Evolutionary conservation across 2,329 filamentous ascomycete species (phyloP).

Genomic region (Pyrenophora teres): DNA sequence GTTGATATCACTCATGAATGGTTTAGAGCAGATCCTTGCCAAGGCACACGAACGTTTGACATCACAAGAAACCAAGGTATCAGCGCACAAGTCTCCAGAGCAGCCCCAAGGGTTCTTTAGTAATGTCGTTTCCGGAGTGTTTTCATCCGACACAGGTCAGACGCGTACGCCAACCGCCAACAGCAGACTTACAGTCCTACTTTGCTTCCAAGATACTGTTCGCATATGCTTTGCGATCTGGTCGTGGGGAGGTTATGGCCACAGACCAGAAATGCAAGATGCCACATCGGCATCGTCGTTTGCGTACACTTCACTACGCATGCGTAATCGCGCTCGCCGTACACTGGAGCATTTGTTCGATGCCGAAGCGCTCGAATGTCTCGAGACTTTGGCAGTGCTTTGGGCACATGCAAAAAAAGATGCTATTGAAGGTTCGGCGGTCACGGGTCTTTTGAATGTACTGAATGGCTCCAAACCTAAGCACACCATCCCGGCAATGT

Average conservation of each 20-base stretch:
- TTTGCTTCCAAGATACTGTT: conserved; percentile 97
- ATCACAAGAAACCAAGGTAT: conserved; percentile 72
- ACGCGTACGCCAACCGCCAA: conserved; percentile 87
- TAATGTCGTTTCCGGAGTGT: conserved; percentile 91
- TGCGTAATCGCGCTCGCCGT: conserved; percentile 85
- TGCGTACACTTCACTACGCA: conserved; percentile 84
- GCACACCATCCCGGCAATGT: conserved; percentile 89
- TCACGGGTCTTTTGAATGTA: conserved; percentile 87
- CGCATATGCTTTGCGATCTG: conserved; percentile 91
- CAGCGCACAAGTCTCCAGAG: conserved; percentile 76
- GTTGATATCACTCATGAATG: conserved; percentile 85
- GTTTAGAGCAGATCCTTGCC: conserved; percentile 87
- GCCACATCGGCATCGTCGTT: conserved; percentile 77
- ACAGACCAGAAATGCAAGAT: conserved; percentile 64
- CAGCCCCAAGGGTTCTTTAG: conserved; percentile 88
- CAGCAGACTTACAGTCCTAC: conserved; percentile 85
- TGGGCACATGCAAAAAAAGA: conserved; percentile 66
- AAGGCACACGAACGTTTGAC: conserved; percentile 82
- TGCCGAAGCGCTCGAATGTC: conserved; percentile 87
- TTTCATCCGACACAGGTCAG: conserved; percentile 76
- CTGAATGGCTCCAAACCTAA: conserved; percentile 89
- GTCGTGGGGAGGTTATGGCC: conserved; percentile 80
- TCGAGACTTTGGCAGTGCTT: conserved; percentile 86
- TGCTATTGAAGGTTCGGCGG: conserved; percentile 62
- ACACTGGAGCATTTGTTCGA: conserved; percentile 91